Base-by-base conservation (phyloP, 2,329 filamentous ascomycete genomes). In the Fusarium sp. region DNA sequence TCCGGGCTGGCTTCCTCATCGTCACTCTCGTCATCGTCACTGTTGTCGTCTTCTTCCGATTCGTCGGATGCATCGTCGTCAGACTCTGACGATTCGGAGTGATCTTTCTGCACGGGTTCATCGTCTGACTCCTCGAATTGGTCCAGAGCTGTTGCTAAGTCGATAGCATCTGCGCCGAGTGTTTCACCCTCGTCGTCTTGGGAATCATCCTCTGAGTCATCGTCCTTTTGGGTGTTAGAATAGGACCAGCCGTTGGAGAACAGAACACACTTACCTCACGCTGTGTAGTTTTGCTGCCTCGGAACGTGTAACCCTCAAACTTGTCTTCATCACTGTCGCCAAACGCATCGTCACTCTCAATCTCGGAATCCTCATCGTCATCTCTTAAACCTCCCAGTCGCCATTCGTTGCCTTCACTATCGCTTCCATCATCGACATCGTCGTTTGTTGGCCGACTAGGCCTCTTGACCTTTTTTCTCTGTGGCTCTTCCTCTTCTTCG, bases 371-470 rank as follows among this genome's bases (percentile, higher is more conserved):
- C 26, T 91, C 87, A 42, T 91, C 89, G 38, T 88, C 87, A 22
- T 84, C 85, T 28, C 85, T 86, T 11, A 90, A 68, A 17, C 83
- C 86, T 32, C 95, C 95, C 57, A 97, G 86, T 56, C 88, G 91
- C 94, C 94, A 98, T 79, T 93, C 91, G 77, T 97, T 93, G 28
- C 94, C 95, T 69, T 95, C 93, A 69, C 92, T 94, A 79, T 98
- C 95, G 75, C 92, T 95, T 15, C 93, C 94, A 72, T 92, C 90
- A 66, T 95, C 93, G 22, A 90, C 86, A 48, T 88, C 87, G 24
- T 89, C 88, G 44, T 84, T 83, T 22, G 50, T 32, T 30, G 82
- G 28, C 35, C 82, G 56, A 77, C 82, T 45, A 81, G 80, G 85
- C 44, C 85, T 84, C 80, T 83, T 85, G 38, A 72, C 75, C 78